Base-by-base conservation (phyloP, 768 basidiomycete species). In the Cantharellus cinnabarinus region DNA sequence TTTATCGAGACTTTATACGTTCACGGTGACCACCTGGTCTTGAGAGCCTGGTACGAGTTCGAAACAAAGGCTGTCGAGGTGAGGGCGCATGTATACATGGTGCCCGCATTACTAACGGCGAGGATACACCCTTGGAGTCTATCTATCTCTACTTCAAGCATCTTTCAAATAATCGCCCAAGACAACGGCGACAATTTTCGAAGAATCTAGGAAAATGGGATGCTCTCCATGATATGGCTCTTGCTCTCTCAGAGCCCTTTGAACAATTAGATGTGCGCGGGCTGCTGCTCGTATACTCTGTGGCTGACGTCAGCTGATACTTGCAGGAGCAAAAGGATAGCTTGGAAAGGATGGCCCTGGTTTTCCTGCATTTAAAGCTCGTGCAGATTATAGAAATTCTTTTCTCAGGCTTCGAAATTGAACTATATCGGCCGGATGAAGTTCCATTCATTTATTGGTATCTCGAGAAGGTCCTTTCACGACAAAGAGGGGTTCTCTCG, bases 371-470 rank as follows among this genome's bases (percentile, higher is more conserved):
- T n/a, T 80, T 79, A 74, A 76, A 85, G 50, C 68, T 86, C 15
- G 70, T 76, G 3, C 69, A 75, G 5, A 73, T 85, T 2, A 76
- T 79, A 42, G 85, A 89, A 63, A 73, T 90, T 10, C 68, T 88
- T 3, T 71, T 82, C 50, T 81, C 85, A 1, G 88, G 84, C 2
- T 83, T 85, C 62, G 85, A 89, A 67, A 68, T 88, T 29, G 82
- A 85, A 51, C 68, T 90, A 4, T 86, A 88, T 64, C 72, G 77
- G 29, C 68, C 74, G 0, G 77, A 83, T 50, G 88, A 90, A 65
- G 76, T 72, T 41, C 72, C 82, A 0, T 78, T 86, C 62, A 82
- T 85, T 2, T 88, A 89, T 68, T 88, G 85, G 82, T 85, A 85
- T 65, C 50, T 61, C 10, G 10, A 7, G 7, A 29, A 29, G 20